These are phyloP conservation scores for Cerrena zonata DNA, from an alignment of 1,284 basidiomycete genomes.

Conservation along the genomic window DNA sequence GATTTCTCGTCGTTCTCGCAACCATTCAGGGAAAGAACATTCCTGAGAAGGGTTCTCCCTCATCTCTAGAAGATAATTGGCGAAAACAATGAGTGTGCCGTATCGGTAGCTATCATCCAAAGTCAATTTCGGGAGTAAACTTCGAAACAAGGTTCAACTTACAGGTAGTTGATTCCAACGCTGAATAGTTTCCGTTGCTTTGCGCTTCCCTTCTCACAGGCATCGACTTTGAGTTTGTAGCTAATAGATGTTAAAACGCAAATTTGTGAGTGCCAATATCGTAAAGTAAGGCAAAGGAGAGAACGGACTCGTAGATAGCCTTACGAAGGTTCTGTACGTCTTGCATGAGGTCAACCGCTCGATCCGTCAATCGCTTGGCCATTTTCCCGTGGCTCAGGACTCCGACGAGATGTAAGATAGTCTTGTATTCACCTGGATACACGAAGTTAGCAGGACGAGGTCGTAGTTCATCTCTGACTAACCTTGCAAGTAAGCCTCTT, in stretches of 20 bases:
- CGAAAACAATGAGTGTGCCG: conserved; percentile 88
- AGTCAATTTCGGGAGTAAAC: conserved; percentile 10
- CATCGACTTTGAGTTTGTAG: conserved; percentile 86
- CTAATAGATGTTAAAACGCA: conserved; percentile 44
- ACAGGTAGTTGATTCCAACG: conserved; percentile 83
- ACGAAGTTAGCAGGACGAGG: background rate
- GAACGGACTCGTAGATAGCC: conserved; percentile 80
- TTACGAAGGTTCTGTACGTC: conserved; percentile 92
- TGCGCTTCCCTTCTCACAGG: conserved; percentile 69
- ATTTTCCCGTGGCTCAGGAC: conserved; percentile 83
- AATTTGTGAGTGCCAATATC: too few relatives aligned
- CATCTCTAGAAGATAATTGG: conserved; percentile 89
- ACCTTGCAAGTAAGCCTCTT: conserved; percentile 84
- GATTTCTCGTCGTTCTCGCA: conserved; percentile 80
- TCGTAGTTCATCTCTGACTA: conserved; percentile 13
- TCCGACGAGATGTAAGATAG: conserved; percentile 88
- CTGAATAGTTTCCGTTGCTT: conserved; percentile 73
- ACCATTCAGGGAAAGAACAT: conserved; percentile 75
- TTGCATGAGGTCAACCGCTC: conserved; percentile 84
- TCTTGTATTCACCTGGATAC: conserved; percentile 86
- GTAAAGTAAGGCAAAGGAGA: too few relatives aligned
- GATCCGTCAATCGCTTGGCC: conserved; percentile 90
- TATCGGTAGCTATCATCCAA: conserved; percentile 67
- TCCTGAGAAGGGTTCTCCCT: conserved; percentile 41
- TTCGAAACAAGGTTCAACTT: conserved; percentile 23